These are phyloP conservation scores for Eucalyptus sp. DNA, from an alignment of 345 rosid species.

Conservation along the genomic window DNA sequence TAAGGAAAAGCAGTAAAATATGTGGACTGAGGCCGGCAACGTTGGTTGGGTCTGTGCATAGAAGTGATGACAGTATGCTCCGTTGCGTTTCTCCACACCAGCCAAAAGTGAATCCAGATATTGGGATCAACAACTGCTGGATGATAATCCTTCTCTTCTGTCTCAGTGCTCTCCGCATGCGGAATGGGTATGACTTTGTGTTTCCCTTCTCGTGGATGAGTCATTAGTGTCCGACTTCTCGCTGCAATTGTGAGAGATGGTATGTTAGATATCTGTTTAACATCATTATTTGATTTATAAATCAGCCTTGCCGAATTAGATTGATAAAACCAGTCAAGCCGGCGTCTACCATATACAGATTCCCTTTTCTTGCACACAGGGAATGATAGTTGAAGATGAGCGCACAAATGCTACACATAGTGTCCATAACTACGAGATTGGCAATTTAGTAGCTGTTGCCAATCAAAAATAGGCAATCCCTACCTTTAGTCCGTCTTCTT, in stretches of 20 bases:
- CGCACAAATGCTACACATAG: neutral
- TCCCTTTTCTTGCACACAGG: neutral
- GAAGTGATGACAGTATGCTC: neutral
- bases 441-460: neutral
- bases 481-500: neutral
- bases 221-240: neutral
- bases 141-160: neutral
- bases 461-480: neutral
- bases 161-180: neutral
- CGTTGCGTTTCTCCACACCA: neutral
- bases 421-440: neutral
- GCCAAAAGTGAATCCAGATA: neutral
- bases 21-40: neutral
- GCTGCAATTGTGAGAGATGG: neutral
- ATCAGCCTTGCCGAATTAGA: neutral
- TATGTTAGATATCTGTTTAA: neutral
- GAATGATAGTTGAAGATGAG: neutral
- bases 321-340: neutral
- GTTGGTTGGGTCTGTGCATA: neutral
- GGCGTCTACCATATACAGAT: neutral
- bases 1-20: neutral
- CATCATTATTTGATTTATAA: neutral
- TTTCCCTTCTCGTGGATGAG: neutral
- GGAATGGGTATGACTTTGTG: neutral
- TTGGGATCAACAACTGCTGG: neutral